Conservation (phyloP, 2,329 filamentous ascomycete species). For the Microcera coccophila region DNA sequence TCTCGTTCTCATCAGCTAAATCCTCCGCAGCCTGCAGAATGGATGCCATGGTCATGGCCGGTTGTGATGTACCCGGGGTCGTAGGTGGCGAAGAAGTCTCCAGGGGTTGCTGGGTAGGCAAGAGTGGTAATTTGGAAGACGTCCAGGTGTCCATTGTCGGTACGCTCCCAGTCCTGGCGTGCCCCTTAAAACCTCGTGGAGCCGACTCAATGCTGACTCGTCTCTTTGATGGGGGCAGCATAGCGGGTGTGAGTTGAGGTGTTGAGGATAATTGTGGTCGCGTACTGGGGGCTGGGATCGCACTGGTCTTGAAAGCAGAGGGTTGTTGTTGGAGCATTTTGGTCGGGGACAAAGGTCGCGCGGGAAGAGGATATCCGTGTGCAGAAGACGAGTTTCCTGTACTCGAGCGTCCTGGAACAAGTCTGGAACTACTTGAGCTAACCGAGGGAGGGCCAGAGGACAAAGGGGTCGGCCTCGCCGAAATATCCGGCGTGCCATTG, state of each 20-base stretch:
- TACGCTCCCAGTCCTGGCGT: constrained; percentile 41
- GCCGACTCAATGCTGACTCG: constrained; percentile 43
- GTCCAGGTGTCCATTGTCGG: constrained; percentile 35
- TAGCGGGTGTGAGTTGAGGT: constrained; percentile 34
- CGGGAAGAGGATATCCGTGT: constrained; percentile 20
- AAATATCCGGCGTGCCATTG: constrained; percentile 56
- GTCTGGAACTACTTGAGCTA: constrained; percentile 44
- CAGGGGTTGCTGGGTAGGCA: constrained; percentile 29
- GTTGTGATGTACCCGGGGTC: constrained; percentile 29
- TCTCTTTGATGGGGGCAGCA: constrained; percentile 32
- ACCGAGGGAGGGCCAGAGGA: constrained; percentile 43
- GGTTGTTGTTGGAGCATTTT: constrained; percentile 34
- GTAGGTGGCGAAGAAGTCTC: constrained; percentile 37
- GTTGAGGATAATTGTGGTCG: constrained; percentile 35
- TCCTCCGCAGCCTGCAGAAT: constrained; percentile 56
- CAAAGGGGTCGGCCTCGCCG: constrained; percentile 33
- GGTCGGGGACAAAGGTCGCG: constrained; percentile 50
- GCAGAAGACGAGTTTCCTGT: constrained; percentile 29
- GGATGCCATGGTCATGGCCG: constrained; percentile 49
- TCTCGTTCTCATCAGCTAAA: constrained; percentile 34
- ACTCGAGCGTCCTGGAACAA: constrained; percentile 38
- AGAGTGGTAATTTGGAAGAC: constrained; percentile 33
- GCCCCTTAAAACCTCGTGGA: constrained; percentile 32
- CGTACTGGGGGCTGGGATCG: constrained; percentile 13
- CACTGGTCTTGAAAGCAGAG: constrained; percentile 18